These are phyloP conservation scores for Cucurbita argyrosperma DNA, from an alignment of 306 rosid species.

Conservation along the genomic window DNA sequence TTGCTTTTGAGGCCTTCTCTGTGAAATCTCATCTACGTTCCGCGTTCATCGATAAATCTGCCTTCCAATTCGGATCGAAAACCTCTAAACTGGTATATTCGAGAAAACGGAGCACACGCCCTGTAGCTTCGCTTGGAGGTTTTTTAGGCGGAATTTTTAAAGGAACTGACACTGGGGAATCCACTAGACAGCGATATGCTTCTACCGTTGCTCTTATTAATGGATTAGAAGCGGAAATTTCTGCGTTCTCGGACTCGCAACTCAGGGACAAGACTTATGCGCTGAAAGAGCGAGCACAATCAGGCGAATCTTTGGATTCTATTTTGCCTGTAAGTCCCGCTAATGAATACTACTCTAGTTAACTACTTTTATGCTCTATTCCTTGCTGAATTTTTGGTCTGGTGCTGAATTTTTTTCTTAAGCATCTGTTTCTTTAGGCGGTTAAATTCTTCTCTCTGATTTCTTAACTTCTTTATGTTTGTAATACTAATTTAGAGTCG, in stretches of 20 bases:
- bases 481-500: background rate
- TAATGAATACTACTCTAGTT: background rate
- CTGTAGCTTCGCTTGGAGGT: conserved; percentile 73
- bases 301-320: conserved; percentile 68
- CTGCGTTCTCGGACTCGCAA: conserved; percentile 65
- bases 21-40: conserved; percentile 23
- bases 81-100: conserved; percentile 10
- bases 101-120: conserved; percentile 9
- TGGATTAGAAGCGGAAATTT: conserved; percentile 45
- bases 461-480: background rate
- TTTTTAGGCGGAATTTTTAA: conserved; percentile 69
- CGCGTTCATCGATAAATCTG: conserved; percentile 15
- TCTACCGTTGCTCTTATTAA: conserved; percentile 46
- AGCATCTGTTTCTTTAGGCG: background rate
- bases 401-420: background rate
- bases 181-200: conserved; percentile 65
- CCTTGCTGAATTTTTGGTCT: too few relatives aligned
- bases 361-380: background rate
- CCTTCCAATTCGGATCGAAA: conserved; percentile 10
- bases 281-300: conserved; percentile 50
- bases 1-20: background rate
- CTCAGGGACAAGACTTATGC: conserved; percentile 52
- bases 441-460: background rate
- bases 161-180: conserved; percentile 74
- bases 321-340: conserved; percentile 50